Evolutionary conservation across 306 rosid species (phyloP), one percentile per base, ranked within the genome.

Genomic region (Fragaria nilgerrensis): DNA sequence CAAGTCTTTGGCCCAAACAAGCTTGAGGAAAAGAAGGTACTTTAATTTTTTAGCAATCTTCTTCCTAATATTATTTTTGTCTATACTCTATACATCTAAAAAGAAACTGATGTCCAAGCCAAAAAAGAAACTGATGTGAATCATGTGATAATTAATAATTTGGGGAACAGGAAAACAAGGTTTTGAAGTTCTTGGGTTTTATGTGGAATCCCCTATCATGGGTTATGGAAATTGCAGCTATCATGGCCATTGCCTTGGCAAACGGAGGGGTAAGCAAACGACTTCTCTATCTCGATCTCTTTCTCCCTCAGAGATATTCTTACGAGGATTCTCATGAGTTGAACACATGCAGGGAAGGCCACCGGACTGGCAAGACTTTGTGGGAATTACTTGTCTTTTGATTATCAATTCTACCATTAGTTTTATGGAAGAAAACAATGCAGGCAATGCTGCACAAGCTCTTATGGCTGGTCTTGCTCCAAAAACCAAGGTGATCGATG

Each of bases 391-490:
- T 65, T 88, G 52, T n/a, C 73, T 94, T 81, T 87, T 94, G 6
- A 0, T 94, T n/a, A 80, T 91, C 76, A 94, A 94, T 86, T 94
- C 98, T 45, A 90, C 98, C 68, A 94, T 94, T 34, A 91, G 97
- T 74, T 94, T 94, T 52, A 84, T 94, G 4, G 98, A 94, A 82
- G 98, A 94, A 79, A 91, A 94, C 85, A 94, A 91, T 72, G 97
- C 98, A 16, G 98, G 98, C 62, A 94, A 94, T 79, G 98, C 98
- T 29, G 98, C 98, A 22, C 88, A 87, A 56, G 96, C 98, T 41
- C 96, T 94, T 52, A 94, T 94, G 98, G 97, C 98, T 4, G 97
- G 98, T 59, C 98, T 94, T 81, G 98, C 98, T 19, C 96, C 97
- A 64, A 94, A 94, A 87, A 77, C 98, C 13, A 94, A 90, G 94